Evolutionary conservation across 2,329 filamentous ascomycete genomes (phyloP).

Genomic region (Thielaviopsis euricoi): DNA sequence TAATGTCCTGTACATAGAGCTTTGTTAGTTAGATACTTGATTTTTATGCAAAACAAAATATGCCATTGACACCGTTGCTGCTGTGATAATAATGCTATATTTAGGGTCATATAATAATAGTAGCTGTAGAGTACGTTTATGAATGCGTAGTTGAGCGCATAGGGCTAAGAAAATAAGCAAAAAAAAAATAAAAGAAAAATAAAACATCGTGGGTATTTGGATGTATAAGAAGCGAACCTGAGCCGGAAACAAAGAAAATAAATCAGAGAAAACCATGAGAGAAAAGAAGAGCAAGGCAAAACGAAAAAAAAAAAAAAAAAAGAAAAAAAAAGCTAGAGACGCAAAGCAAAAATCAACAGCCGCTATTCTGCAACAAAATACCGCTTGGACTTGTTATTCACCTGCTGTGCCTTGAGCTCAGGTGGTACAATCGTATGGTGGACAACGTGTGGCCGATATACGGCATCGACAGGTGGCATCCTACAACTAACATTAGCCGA

Average conservation of each 20-base stretch:
- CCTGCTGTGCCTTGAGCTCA: slow-evolving; percentile 52
- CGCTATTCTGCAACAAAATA: slow-evolving; percentile 52
- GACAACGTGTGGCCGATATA: slow-evolving; percentile 83
- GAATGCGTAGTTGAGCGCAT: too few relatives aligned
- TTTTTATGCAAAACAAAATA: too few relatives aligned
- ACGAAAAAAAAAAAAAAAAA: background rate
- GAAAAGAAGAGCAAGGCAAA: background rate
- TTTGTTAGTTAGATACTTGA: too few relatives aligned
- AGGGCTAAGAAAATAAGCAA: background rate
- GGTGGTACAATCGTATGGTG: slow-evolving; percentile 65
- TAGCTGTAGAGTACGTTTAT: too few relatives aligned
- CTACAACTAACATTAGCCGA: slow-evolving; percentile 20
- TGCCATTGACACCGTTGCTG: too few relatives aligned
- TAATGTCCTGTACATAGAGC: too few relatives aligned
- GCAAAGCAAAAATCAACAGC: slow-evolving; percentile 3
- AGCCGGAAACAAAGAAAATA: background rate
- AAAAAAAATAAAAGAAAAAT: too few relatives aligned
- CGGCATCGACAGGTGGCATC: slow-evolving; percentile 78
- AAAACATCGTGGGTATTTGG: too few relatives aligned
- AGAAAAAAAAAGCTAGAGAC: slow-evolving; percentile 2
- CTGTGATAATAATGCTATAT: too few relatives aligned
- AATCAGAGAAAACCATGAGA: background rate
- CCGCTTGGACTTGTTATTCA: slow-evolving; percentile 49
- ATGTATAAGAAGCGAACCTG: background rate
- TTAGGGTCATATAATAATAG: too few relatives aligned